These are phyloP conservation scores for Phytopythium cucurbitacearum DNA, from an alignment of 352 stramenopile species.

Conservation along the genomic window DNA sequence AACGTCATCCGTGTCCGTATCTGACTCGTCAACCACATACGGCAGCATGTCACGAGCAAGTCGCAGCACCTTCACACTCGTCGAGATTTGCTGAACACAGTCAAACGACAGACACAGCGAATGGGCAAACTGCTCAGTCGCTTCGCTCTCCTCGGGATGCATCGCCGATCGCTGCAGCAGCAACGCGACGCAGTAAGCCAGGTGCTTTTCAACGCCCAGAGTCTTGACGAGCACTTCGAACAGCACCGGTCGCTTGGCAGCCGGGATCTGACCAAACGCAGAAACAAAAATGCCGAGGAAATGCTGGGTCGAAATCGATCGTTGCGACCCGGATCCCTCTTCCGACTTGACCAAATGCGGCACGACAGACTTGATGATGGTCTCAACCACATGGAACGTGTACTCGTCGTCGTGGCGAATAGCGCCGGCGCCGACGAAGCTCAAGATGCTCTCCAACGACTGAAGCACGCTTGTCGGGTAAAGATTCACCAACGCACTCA, in stretches of 20 bases:
- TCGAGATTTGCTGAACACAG: conserved; percentile 50
- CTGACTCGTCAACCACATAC: conserved; percentile 62
- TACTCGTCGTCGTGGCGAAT: conserved; percentile 82
- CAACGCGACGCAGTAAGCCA: conserved; percentile 52
- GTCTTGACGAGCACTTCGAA: conserved; percentile 63
- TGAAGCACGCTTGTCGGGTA: conserved; percentile 65
- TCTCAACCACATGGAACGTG: conserved; percentile 86
- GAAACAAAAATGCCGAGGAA: conserved; percentile 79
- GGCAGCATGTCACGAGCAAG: conserved; percentile 60
- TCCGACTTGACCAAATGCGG: conserved; percentile 51
- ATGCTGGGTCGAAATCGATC: conserved; percentile 55
- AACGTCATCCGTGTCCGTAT: conserved; percentile 69
- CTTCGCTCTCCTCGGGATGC: conserved; percentile 25
- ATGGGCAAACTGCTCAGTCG: conserved; percentile 67
- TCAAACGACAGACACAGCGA: conserved; percentile 53
- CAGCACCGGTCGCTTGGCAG: conserved; percentile 44
- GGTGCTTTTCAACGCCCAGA: conserved; percentile 35
- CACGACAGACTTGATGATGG: conserved; percentile 76
- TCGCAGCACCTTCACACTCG: conserved; percentile 52
- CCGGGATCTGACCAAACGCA: conserved; percentile 63
- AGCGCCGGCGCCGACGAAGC: conserved; percentile 46
- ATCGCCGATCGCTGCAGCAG: conserved; percentile 40
- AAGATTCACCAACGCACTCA: conserved; percentile 74
- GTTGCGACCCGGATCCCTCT: conserved; percentile 6
- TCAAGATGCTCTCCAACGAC: conserved; percentile 77